Base-by-base conservation (phyloP, 192 early-diverging fungal species). In the Entophlyctis helioformis region DNA sequence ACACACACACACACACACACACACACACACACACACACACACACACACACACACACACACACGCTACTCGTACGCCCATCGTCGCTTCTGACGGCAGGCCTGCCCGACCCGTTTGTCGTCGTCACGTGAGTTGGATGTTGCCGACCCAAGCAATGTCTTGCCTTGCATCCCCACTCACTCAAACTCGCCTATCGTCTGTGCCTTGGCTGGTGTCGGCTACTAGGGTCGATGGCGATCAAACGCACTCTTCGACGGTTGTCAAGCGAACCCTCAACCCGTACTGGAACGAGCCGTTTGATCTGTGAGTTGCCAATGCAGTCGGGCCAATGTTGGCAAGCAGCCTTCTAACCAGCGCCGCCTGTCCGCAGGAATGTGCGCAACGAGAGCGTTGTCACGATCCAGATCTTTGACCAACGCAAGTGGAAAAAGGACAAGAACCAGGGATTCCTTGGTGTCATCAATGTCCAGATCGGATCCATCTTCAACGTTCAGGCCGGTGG, bases 331-430 rank as follows among this genome's bases (percentile, higher is more conserved):
- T 4, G 6, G 4, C 29, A 31, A 11, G 29, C 29, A 31, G 11
- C 29, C 11, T 31, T 31, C 29, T 51, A 31, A 31, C 29, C 11
- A 31, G 11, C 29, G 42, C 42, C 11, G 6, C 37, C 8, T 16
- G 11, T 24, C 25, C 25, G 24, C 54, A 85, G 83, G 21, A 69
- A 73, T 59, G 82, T 84, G 15, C 75, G 69, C 23, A 82, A 81
- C 57, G 65, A 54, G 42, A 86, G 83, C 52, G 78, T 88, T 13
- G 69, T 97, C 44, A 84, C 90, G 2, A 82, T 93, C 46, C 94
- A 97, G 69, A 82, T 97, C 26, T 97, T 97, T 75, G 94, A 97
- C 68, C 91, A 97, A 69, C 81, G 84, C 57, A 93, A 92, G 55
- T 97, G 89, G 62, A 91, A 93, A 60, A 89, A 74, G 42, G 48